Evolutionary conservation across 1,139 yeast species (phyloP).

Genomic region (Saccharomycopsis hybrid): DNA sequence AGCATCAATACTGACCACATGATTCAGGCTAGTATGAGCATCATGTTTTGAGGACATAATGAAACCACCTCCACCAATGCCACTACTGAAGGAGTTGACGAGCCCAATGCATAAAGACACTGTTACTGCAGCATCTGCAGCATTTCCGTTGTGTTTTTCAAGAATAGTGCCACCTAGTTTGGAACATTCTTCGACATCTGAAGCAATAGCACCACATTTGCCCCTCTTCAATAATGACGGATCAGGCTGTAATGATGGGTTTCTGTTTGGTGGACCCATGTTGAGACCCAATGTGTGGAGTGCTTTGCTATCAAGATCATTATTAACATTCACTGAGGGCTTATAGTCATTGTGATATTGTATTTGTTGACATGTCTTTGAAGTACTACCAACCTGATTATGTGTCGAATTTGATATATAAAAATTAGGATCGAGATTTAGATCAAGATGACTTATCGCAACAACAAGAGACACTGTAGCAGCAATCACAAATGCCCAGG

Average conservation of each 20-base stretch:
- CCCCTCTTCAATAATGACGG: slow-evolving; percentile 32
- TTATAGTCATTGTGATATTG: no score
- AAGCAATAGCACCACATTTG: slow-evolving; percentile 60
- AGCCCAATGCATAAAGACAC: slow-evolving; percentile 86
- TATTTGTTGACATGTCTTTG: no score
- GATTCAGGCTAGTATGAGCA: slow-evolving; percentile 27
- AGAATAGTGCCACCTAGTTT: slow-evolving; percentile 59
- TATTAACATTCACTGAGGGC: no score
- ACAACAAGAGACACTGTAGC: no score
- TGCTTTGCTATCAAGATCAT: no score
- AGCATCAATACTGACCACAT: slow-evolving; percentile 68
- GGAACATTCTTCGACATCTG: slow-evolving; percentile 71
- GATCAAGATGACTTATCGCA: no score
- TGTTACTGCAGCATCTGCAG: slow-evolving; percentile 91
- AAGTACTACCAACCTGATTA: no score
- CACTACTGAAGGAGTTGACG: slow-evolving; percentile 75
- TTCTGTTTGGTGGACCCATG: slow-evolving; percentile 21
- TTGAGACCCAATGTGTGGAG: no score
- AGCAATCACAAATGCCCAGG: no score
- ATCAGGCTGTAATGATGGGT: slow-evolving; percentile 35
- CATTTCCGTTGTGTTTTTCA: slow-evolving; percentile 51
- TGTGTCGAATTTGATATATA: no score
- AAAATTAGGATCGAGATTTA: no score
- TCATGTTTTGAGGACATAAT: slow-evolving; percentile 47
- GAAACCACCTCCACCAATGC: slow-evolving; percentile 91